These are phyloP conservation scores for Leishmania arabica DNA, from an alignment of 208 protist genomes.

Conservation along the genomic window DNA sequence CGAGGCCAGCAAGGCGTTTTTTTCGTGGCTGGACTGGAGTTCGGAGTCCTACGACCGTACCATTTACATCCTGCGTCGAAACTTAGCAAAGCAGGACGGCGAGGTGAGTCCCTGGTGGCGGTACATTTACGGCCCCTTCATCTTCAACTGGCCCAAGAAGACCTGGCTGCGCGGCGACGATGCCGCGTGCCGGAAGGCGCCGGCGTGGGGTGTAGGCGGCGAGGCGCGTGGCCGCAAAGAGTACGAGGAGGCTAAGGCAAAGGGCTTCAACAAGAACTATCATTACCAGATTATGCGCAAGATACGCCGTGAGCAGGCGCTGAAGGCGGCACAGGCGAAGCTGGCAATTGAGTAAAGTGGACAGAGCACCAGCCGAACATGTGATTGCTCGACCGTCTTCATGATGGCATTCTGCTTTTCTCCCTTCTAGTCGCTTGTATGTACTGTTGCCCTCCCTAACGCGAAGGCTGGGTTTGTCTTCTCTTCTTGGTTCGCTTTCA, in stretches of 20 bases:
- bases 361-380: not conserved
- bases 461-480: not conserved
- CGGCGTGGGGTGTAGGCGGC: slow-evolving; percentile 83
- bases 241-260: slow-evolving; percentile 75
- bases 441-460: not conserved
- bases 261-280: slow-evolving; percentile 87
- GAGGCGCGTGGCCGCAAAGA: slow-evolving; percentile 81
- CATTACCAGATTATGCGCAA: slow-evolving; percentile 93
- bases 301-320: slow-evolving; percentile 86
- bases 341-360: slow-evolving; percentile 16
- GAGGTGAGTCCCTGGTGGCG: slow-evolving; percentile 75
- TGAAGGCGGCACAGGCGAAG: slow-evolving; percentile 38
- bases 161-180: slow-evolving; percentile 89
- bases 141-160: slow-evolving; percentile 92
- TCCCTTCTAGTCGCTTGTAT: not conserved
- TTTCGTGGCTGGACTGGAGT: slow-evolving; percentile 89
- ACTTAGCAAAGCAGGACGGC: slow-evolving; percentile 60
- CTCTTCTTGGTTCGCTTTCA: not conserved
- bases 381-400: not conserved
- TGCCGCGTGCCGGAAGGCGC: slow-evolving; percentile 63
- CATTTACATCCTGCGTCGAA: slow-evolving; percentile 78
- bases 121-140: slow-evolving; percentile 89
- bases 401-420: not conserved
- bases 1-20: slow-evolving; percentile 87
- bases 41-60: slow-evolving; percentile 86